Conservation (phyloP, 2,329 filamentous ascomycete species). For the Escovopsis sp. region DNA sequence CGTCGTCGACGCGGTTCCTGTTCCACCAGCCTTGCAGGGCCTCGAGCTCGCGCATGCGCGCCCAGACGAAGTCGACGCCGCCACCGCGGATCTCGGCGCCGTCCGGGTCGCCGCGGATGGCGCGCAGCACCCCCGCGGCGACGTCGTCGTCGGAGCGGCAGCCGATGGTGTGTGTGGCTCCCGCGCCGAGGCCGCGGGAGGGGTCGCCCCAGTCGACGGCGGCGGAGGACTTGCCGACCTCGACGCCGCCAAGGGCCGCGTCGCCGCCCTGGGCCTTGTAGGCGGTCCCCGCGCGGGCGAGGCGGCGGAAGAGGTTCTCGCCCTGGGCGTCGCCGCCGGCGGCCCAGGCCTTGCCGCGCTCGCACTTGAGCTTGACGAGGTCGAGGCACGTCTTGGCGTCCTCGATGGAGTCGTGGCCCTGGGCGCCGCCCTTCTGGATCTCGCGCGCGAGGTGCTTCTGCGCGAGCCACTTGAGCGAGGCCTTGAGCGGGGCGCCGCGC, state of each 20-base stretch:
- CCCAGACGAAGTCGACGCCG: slow-evolving; percentile 53
- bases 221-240: slow-evolving; percentile 48
- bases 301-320: slow-evolving; percentile 79
- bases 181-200: slow-evolving; percentile 38
- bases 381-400: slow-evolving; percentile 85
- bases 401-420: slow-evolving; percentile 81
- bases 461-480: slow-evolving; percentile 75
- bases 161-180: slow-evolving; percentile 39
- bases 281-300: slow-evolving; percentile 47
- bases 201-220: slow-evolving; percentile 86
- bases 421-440: slow-evolving; percentile 65
- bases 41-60: slow-evolving; percentile 49
- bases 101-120: slow-evolving; percentile 41
- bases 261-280: slow-evolving; percentile 46
- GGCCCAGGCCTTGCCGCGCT: slow-evolving; percentile 79
- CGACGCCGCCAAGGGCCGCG: slow-evolving; percentile 38
- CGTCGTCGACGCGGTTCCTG: slow-evolving; percentile 29
- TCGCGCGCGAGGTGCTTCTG: slow-evolving; percentile 75
- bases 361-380: slow-evolving; percentile 88
- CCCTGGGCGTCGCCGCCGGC: slow-evolving; percentile 57
- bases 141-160: slow-evolving; percentile 47
- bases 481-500: slow-evolving; percentile 76
- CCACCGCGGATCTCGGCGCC: slow-evolving; percentile 41
- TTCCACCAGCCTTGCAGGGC: slow-evolving; percentile 54
- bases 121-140: slow-evolving; percentile 37